Base-by-base conservation (phyloP, 2,329 filamentous ascomycete genomes). In the Colletotrichum sp. region DNA sequence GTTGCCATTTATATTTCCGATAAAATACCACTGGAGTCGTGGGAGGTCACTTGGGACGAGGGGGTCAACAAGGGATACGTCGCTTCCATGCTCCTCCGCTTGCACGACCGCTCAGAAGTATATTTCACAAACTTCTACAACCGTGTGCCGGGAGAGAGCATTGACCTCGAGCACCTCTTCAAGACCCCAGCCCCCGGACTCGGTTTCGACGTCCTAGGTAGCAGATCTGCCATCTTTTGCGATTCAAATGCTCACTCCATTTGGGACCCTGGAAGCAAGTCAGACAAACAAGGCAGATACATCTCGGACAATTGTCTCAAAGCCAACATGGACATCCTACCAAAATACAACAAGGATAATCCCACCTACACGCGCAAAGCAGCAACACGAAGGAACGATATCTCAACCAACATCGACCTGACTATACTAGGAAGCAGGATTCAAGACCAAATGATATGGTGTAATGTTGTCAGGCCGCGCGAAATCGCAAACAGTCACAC, bases 41-140 rank as follows among this genome's bases (percentile, higher is more conserved):
- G 61, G 61, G 11, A 34, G n/a, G 61, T 64, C 32, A 15, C 12
- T n/a, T 64, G 61, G 61, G 61, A 44, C 32, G n/a, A 64, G 30
- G 61, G 61, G 1, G n/a, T 32, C 1, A 64, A 64, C 61, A 36
- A 36, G 12, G 9, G 36, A n/a, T 44, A 64, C 61, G 32, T 64
- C 16, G 61, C n/a, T 34, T 15, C 25, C 22, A 32, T 64, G 30
- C 39, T 44, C 19, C 39, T 44, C 39, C 39, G 19, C 39, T 44
- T 44, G 39, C 39, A 1, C 39, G 30, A 39, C 61, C 22, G 30
- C n/a, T 34, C 30, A 1, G 61, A 39, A 27, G 32, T 39, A 1
- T 15, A 22, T 39, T 32, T 36, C n/a, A 32, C 28, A 32, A 64
- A 64, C 4, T n/a, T 64, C 12, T 64, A 44, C 34, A 64, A 64